Conservation (phyloP, 2,329 filamentous ascomycete genomes). For the Sporothrix brasiliensis region DNA sequence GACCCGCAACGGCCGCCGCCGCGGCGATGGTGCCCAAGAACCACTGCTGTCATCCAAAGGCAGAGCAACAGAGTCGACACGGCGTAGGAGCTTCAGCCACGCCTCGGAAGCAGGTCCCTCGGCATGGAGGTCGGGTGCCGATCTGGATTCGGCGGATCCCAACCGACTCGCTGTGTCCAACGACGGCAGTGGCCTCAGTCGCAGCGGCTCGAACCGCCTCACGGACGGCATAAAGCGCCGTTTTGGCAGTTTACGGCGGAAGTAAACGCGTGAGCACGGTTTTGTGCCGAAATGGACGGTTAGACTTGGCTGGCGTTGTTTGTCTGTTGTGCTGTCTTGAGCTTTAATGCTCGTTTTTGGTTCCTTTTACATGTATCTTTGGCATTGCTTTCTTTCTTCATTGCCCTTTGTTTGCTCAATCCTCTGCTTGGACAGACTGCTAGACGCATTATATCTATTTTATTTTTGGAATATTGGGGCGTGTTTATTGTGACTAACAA, state of each 20-base stretch:
- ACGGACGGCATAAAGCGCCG: constrained; percentile 57
- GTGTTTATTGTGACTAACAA: neutral
- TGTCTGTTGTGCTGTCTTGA: neutral
- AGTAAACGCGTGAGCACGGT: constrained; percentile 40
- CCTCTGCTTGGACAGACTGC: neutral
- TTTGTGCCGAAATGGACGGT: neutral
- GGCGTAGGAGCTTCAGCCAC: constrained; percentile 53
- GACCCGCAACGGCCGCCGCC: constrained; percentile 43
- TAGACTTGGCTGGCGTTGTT: neutral
- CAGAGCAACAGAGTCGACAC: constrained; percentile 39
- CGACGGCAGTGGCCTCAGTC: constrained; percentile 41
- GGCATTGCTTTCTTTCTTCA: neutral
- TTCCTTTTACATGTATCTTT: neutral
- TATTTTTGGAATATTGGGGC: neutral
- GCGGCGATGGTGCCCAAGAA: constrained; percentile 33
- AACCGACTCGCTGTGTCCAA: constrained; percentile 35
- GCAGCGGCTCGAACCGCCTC: constrained; percentile 50
- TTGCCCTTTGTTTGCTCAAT: neutral
- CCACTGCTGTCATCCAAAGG: constrained; percentile 36
- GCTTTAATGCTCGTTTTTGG: neutral
- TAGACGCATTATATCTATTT: constrained; percentile 3
- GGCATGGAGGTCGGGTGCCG: neutral
- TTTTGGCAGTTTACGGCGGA: constrained; percentile 56
- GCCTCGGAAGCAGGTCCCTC: constrained; percentile 32
- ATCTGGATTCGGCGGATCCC: constrained; percentile 31